phyloP scores from a whole-genome alignment of 2,329 filamentous ascomycete species.

The Cladophialophora psammophila region DNA sequence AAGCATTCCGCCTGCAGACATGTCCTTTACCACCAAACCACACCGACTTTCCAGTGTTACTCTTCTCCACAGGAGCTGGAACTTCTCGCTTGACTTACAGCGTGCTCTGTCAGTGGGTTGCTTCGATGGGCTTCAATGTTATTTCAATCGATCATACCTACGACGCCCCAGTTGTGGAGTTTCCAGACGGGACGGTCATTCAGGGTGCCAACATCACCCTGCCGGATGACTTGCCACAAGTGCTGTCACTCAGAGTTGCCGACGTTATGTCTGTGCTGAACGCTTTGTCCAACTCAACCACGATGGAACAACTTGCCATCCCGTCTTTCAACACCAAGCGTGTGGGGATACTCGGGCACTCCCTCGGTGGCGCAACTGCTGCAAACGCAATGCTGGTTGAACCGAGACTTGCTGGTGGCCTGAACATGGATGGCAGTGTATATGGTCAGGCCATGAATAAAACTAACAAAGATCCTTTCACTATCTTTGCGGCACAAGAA shows the following conservation, averaged over 20 bases:
- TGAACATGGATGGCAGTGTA: slow-evolving; percentile 49
- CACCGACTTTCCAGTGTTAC: slow-evolving; percentile 42
- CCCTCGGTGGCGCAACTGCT: slow-evolving; percentile 47
- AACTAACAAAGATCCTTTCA: slow-evolving; percentile 28
- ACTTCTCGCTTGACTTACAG: slow-evolving; percentile 45
- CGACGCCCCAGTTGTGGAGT: slow-evolving; percentile 39
- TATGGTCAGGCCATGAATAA: slow-evolving; percentile 35
- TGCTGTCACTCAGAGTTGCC: slow-evolving; percentile 22
- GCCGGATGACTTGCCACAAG: slow-evolving; percentile 23
- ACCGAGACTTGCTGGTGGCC: slow-evolving; percentile 40
- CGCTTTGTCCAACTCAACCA: slow-evolving; percentile 16
- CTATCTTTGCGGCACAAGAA: slow-evolving; percentile 30
- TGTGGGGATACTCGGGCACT: slow-evolving; percentile 46
- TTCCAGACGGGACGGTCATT: slow-evolving; percentile 36
- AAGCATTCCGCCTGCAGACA: slow-evolving; percentile 33
- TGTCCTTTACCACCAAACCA: slow-evolving; percentile 19
- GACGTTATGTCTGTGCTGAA: slow-evolving; percentile 32
- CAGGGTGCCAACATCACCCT: slow-evolving; percentile 17
- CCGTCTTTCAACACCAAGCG: slow-evolving; percentile 18
- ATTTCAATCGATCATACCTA: slow-evolving; percentile 42
- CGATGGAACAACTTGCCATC: slow-evolving; percentile 17
- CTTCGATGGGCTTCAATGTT: slow-evolving; percentile 47
- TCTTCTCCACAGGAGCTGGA: slow-evolving; percentile 46
- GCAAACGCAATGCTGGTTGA: slow-evolving; percentile 41
- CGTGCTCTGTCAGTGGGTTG: slow-evolving; percentile 43